These are phyloP conservation scores for Pseudogymnoascus pannorum DNA, from an alignment of 2,329 filamentous ascomycete species.

Conservation along the genomic window DNA sequence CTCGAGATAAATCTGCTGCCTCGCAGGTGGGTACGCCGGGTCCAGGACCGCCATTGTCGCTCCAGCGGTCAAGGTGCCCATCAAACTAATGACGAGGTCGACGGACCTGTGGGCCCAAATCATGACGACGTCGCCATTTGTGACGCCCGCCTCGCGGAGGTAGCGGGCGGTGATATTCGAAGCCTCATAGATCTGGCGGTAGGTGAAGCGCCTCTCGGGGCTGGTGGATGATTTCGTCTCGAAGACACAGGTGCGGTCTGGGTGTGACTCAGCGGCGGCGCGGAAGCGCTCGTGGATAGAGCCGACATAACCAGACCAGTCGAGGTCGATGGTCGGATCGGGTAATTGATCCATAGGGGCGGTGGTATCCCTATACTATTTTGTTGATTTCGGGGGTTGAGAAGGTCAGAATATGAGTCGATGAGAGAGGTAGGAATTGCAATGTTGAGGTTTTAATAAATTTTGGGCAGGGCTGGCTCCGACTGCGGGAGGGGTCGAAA, in stretches of 20 bases:
- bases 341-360: constrained; percentile 30
- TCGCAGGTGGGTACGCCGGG: constrained; percentile 71
- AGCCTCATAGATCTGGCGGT: constrained; percentile 77
- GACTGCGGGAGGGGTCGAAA: constrained; percentile 4
- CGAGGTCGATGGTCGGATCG: constrained; percentile 49
- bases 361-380: constrained; percentile 1
- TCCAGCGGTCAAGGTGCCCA: constrained; percentile 56
- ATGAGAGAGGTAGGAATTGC: not conserved
- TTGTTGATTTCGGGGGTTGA: not conserved
- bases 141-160: constrained; percentile 63
- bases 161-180: constrained; percentile 76
- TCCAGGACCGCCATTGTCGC: constrained; percentile 64
- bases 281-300: constrained; percentile 55
- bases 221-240: constrained; percentile 49
- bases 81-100: constrained; percentile 68
- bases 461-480: not conserved
- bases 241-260: constrained; percentile 58
- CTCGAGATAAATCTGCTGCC: constrained; percentile 78
- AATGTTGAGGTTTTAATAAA: constrained; percentile 5
- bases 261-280: constrained; percentile 53
- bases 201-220: constrained; percentile 65
- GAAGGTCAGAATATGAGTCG: not conserved
- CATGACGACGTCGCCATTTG: constrained; percentile 85
- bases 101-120: constrained; percentile 80
- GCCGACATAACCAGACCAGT: constrained; percentile 52